phyloP scores from a whole-genome alignment of 345 rosid species.

The Camelina hispida region DNA sequence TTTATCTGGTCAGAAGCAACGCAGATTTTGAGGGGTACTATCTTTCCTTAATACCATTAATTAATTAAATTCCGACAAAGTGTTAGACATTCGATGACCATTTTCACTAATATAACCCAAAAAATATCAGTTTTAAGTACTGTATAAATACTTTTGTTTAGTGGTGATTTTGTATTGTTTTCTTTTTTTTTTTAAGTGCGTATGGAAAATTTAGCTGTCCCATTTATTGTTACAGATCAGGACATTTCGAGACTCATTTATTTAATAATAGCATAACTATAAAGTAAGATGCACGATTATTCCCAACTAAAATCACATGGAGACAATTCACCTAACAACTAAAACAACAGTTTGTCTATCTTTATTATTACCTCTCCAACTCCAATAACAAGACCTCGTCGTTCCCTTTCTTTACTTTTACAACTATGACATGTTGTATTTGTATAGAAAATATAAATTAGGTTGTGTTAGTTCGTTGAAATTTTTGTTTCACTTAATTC shows the following conservation, averaged over 20 bases:
- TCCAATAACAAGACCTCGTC: background rate
- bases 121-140: slow-evolving; percentile 25
- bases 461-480: background rate
- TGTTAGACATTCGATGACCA: slow-evolving; percentile 46
- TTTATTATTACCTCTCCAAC: slow-evolving; percentile 29
- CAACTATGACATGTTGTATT: background rate
- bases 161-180: background rate
- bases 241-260: slow-evolving; percentile 26
- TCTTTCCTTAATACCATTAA: background rate
- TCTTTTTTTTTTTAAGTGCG: slow-evolving; percentile 6
- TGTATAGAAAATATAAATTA: background rate
- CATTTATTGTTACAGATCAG: slow-evolving; percentile 45
- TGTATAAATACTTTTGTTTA: slow-evolving; percentile 27
- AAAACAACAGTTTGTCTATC: slow-evolving; percentile 40
- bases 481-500: background rate
- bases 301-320: slow-evolving; percentile 46
- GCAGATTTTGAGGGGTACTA: slow-evolving; percentile 24
- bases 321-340: slow-evolving; percentile 47
- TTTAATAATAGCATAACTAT: background rate
- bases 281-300: slow-evolving; percentile 48
- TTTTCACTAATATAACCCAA: slow-evolving; percentile 28
- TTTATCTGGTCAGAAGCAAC: slow-evolving; percentile 29
- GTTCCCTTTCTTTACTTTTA: slow-evolving; percentile 19
- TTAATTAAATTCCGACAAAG: slow-evolving; percentile 36
- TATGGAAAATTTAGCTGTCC: slow-evolving; percentile 46